Percentiles rank a stretch among this genome's conserved stretches.
Conservation (phyloP, 768 basidiomycete genomes). For the Hysterangium stoloniferum region DNA sequence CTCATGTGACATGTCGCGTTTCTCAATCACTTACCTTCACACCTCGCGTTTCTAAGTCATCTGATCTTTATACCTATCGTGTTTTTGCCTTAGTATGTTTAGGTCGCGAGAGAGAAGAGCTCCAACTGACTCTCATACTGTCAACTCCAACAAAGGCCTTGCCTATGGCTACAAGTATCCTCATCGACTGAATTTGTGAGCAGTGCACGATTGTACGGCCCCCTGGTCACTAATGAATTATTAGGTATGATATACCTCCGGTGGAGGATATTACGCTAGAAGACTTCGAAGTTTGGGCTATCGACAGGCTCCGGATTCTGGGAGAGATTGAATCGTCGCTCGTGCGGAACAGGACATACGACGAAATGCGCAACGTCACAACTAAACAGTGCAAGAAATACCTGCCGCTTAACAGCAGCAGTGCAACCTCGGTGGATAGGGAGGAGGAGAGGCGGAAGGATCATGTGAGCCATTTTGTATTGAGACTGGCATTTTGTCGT, state of each 20-base stretch:
- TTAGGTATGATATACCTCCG: constrained; percentile 83
- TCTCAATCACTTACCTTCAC: background rate
- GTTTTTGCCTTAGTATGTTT: no score
- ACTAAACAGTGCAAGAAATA: constrained; percentile 62
- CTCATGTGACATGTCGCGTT: constrained; percentile 3
- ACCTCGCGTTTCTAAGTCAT: no score
- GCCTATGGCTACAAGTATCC: constrained; percentile 41
- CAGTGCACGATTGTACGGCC: constrained; percentile 3
- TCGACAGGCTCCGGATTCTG: constrained; percentile 80
- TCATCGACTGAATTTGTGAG: constrained; percentile 72
- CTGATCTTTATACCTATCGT: no score
- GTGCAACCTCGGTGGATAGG: constrained; percentile 37
- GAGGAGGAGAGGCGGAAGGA: constrained; percentile 72
- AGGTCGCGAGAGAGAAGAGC: constrained; percentile 1
- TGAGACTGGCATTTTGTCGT: constrained; percentile 91
- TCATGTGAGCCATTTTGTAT: constrained; percentile 87
- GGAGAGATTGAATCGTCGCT: constrained; percentile 88
- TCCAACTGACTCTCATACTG: background rate
- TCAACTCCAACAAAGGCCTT: background rate
- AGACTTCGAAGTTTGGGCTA: constrained; percentile 87
- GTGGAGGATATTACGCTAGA: constrained; percentile 85
- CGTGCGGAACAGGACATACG: constrained; percentile 74
- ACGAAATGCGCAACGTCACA: constrained; percentile 65
- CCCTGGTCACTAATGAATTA: constrained; percentile 8
- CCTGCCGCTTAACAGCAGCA: constrained; percentile 57